A percentile compares a stretch with the other conserved stretches of the same genome.
phyloP scores from a whole-genome alignment of 176 grass and related monocot species.

The maize (Zea mays) region Zm-B73-REFERENCE-NAM-5.0 NC_050100.1:103876501-103877000 shows the following conservation, averaged over 20 bases:
- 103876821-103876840: neutral
- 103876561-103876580: constrained; percentile 84
- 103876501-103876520: neutral
- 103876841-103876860: constrained; percentile 74
- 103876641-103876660: constrained; percentile 13
- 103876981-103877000: neutral
- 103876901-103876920: constrained; percentile 62
- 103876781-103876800: neutral
- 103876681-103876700: neutral
- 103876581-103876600: constrained; percentile 73
- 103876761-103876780: neutral
- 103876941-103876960: constrained; percentile 73
- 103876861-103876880: constrained; percentile 64
- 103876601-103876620: constrained; percentile 96
- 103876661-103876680: constrained; percentile 13
- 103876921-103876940: constrained; percentile 64
- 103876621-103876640: constrained; percentile 87
- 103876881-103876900: constrained; percentile 57
- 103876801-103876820: neutral
- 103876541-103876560: constrained; percentile 54
- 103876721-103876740: neutral
- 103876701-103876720: constrained; percentile 35
- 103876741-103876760: constrained; percentile 4
- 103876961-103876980: neutral
- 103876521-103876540: constrained; percentile 54